Base-by-base conservation (phyloP, 768 basidiomycete genomes). In the Auriscalpium vulgare region DNA sequence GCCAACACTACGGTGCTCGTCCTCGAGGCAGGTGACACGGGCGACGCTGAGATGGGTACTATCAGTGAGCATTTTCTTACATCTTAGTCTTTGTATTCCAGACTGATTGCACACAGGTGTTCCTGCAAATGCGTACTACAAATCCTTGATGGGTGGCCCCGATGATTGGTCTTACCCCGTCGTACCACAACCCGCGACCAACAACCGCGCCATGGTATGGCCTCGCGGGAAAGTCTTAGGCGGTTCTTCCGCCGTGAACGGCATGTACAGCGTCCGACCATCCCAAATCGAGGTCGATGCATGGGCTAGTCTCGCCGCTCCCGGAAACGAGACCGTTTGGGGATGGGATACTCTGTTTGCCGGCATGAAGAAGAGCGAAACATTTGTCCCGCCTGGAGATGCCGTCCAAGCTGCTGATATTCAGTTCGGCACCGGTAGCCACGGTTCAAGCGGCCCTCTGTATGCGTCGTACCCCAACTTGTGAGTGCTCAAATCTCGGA, bases 201-300 rank as follows among this genome's bases (percentile, higher is more conserved):
- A 65, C 37, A 73, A 74, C 54, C 74, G 82, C 29, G 63, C 59
- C 0, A 57, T 84, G 44, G 55, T 71, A 3, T 85, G 84, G 80
- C 80, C 85, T 5, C 75, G 81, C 37, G 87, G 87, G 36, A 84
- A 81, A 67, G 79, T 83, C 50, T 73, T 89, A 21, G 86, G 87
- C 53, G 86, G 87, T 7, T 84, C 80, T 0, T 76, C 82, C 35
- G 83, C 85, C 9, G 74, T 87, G 53, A 89, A 89, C 67, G 85
- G 83, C 49, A 75, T 87, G 75, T 87, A 84, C 70, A 71, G 78
- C 59, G 75, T 84, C 49, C 76, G 81, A 10, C 82, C 83, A 8
- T 74, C 78, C 23, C 62, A 68, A 52, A 56, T 71, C 49, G 81
- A 82, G 61, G 60, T 81, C 55, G 72, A 82, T 58, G 67, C 74